Base-by-base conservation (phyloP, 2,329 filamentous ascomycete genomes). In the Cytospora piceae region DNA sequence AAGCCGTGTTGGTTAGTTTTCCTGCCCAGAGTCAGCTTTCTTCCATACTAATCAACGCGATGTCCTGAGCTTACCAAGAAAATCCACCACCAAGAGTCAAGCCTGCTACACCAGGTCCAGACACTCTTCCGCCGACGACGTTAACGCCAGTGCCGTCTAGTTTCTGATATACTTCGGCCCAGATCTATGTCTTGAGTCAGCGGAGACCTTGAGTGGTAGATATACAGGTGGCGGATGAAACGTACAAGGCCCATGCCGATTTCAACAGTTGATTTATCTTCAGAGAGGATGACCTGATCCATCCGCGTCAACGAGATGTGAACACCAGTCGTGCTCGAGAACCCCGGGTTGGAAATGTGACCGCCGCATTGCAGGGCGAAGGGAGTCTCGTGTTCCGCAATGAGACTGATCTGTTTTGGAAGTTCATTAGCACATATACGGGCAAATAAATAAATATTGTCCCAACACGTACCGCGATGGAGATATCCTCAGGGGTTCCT, bases 1-100 rank as follows among this genome's bases (percentile, higher is more conserved):
- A 74, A 54, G 11, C 72, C 72, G 29, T 67, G 68, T 49, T 74
- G 72, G 29, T 72, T 74, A 2, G 72, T 73, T 60, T 73, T 73
- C 70, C 70, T 72, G 9, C 1, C 1, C 0, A 1, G 7, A 24
- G 32, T 71, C 20, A 66, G 61, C 22, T 5, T 31, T 4, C 1
- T 6, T 37, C 1, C 29, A 9, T 7, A 37, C 1, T 53, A 46
- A 7, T 14, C 4, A 51, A 24, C 4, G 1, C 6, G 4, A 24
- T 29, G 7, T 22, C n/a, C 14, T 39, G 29, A 11, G 42, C 66
- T 46, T 51, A 72, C 72, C 72, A 74, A 0, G 72, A 73, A 56
- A 65, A 74, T 0, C 72, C 73, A 1, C 73, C 73, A 4, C 72
- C 73, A 3, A 74, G 65, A 1, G 69, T 73, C 37, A 73, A 69